phyloP scores from a whole-genome alignment of 148 eudicot species.

The Rhododendron simsii region DNA sequence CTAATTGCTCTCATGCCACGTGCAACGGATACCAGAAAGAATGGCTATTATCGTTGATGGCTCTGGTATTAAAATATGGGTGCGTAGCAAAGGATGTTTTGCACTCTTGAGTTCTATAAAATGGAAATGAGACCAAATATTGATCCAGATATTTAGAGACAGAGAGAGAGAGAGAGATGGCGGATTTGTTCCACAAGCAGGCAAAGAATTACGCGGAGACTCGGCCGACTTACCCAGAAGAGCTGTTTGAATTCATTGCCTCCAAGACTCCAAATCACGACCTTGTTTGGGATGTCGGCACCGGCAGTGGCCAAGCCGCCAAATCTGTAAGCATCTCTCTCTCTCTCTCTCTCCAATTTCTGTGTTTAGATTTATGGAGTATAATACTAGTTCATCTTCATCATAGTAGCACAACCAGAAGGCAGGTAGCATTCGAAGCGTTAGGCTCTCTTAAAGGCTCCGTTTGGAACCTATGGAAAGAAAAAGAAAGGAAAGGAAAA shows the following conservation, averaged over 20 bases:
- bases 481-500: too few relatives aligned
- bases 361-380: neutral
- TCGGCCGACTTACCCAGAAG: constrained; percentile 59
- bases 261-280: constrained; percentile 54
- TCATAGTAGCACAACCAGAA: too few relatives aligned
- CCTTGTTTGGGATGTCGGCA: constrained; percentile 42
- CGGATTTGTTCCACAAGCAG: constrained; percentile 10
- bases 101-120: neutral
- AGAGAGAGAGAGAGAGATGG: neutral
- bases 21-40: too few relatives aligned
- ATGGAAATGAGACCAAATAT: neutral
- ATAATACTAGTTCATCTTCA: too few relatives aligned
- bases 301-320: constrained; percentile 81
- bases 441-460: too few relatives aligned
- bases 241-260: constrained; percentile 67
- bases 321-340: constrained; percentile 33
- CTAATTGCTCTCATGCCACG: too few relatives aligned
- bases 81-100: too few relatives aligned
- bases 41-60: too few relatives aligned
- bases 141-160: too few relatives aligned
- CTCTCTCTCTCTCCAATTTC: neutral
- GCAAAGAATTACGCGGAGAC: constrained; percentile 38
- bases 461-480: too few relatives aligned
- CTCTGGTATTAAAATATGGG: too few relatives aligned
- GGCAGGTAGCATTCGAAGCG: too few relatives aligned